A percentile compares a stretch with the other conserved stretches of the same genome.
Conservation (phyloP, 2,329 filamentous ascomycete species). For the Calonectria ilicicola region DNA sequence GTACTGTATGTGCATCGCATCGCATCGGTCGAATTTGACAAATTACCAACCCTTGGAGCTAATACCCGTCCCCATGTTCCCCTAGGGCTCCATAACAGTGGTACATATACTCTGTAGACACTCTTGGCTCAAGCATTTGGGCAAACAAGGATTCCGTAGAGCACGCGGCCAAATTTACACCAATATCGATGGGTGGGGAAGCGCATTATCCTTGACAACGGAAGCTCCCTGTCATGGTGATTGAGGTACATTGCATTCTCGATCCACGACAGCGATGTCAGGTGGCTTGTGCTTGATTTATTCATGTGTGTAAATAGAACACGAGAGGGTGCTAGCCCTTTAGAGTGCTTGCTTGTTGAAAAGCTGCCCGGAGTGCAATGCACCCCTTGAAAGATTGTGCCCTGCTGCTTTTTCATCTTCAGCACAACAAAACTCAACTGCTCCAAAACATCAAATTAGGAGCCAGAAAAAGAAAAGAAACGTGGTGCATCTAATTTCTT, state of each 20-base stretch:
- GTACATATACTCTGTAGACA: not conserved
- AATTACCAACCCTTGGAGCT: not conserved
- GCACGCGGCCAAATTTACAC: not conserved
- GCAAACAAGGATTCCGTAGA: not conserved
- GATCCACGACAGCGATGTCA: not conserved
- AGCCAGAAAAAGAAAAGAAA: no score
- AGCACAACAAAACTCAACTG: no score
- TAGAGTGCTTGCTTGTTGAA: slow-evolving; percentile 10
- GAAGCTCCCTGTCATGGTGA: not conserved
- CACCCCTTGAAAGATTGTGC: not conserved
- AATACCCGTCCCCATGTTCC: not conserved
- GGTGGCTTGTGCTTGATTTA: not conserved
- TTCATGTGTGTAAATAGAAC: not conserved
- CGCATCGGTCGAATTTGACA: slow-evolving; percentile 1
- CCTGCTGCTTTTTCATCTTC: no score
- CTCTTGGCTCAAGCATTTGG: not conserved
- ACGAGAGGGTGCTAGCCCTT: not conserved
- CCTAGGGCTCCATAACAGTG: not conserved
- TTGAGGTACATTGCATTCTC: not conserved
- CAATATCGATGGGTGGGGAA: not conserved
- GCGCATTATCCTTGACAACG: not conserved
- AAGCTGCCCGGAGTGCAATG: not conserved
- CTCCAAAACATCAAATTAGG: no score
- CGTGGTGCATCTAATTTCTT: no score
- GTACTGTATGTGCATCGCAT: not conserved